Base-by-base conservation (phyloP, 768 basidiomycete species). In the Rhizopogon vinicolor region DNA sequence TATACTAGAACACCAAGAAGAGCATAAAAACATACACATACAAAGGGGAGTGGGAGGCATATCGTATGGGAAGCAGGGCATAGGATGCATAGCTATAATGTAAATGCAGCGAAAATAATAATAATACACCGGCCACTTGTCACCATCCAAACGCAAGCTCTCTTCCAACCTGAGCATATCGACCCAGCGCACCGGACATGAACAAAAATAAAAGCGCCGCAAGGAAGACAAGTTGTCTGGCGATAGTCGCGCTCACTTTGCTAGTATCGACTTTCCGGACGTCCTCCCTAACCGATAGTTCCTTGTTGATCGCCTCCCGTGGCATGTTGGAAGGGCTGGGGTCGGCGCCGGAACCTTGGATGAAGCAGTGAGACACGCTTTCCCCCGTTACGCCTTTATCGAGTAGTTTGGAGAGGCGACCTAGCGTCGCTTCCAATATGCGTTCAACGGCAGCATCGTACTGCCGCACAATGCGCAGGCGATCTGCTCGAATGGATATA, bases 351-450 rank as follows among this genome's bases (percentile, higher is more conserved):
- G 46, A 48, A 31, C 33, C 5, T 35, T 33, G 18, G 5, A 33
- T 7, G 9, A 33, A 2, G 33, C 19, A 9, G 33, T 48, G 46
- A 22, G 46, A 48, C 5, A 48, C 46, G 46, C 46, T 48, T 33
- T 48, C 19, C 4, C 46, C 46, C 19, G 19, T 33, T 19, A 48
- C 33, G 1, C 46, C 8, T 13, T 22, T 48, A 22, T 48, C 46
- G 33, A 48, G 33, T 14, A 48, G 19, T 22, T 48, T 48, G 12
- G 46, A 48, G 7, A 48, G 5, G 33, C 68, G 45, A 41, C 68
- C 64, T 4, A 68, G 57, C n/a, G 64, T 70, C 19, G 60, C 68
- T 0, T 64, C 67, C 33, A 65, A 57, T 1, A 67, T 3, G 3
- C 19, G 28, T 13, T 16, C 8, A 42, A 54, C 54, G 5, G 57